Conservation (phyloP, 2,329 filamentous ascomycete species). For the Colletotrichum orchidophilum region DNA sequence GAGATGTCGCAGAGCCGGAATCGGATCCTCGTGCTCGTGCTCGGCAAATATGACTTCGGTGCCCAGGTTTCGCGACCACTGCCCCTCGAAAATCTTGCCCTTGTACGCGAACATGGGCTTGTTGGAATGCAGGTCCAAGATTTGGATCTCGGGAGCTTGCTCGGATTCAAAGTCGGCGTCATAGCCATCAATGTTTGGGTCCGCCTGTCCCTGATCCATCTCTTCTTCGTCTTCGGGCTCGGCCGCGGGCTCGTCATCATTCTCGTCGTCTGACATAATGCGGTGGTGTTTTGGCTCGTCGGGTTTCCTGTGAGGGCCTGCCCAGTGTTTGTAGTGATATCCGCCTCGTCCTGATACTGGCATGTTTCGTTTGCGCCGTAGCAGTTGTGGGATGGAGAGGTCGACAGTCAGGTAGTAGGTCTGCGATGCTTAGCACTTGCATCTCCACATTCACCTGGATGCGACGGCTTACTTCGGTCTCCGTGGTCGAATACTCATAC, state of each 20-base stretch:
- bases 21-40: constrained; percentile 50
- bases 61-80: constrained; percentile 85
- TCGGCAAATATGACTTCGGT: constrained; percentile 80
- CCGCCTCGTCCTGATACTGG: constrained; percentile 49
- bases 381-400: constrained; percentile 68
- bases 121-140: constrained; percentile 81
- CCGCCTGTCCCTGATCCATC: constrained; percentile 28
- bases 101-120: constrained; percentile 85
- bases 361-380: constrained; percentile 43
- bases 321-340: constrained; percentile 56
- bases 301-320: constrained; percentile 41
- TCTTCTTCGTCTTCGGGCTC: constrained; percentile 41
- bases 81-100: constrained; percentile 79
- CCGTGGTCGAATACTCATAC: constrained; percentile 72
- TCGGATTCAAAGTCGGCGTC: constrained; percentile 34
- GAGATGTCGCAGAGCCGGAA: constrained; percentile 61
- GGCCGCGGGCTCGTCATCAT: constrained; percentile 34
- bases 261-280: constrained; percentile 37
- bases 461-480: constrained; percentile 61
- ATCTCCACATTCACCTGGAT: background rate
- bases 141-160: constrained; percentile 67
- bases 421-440: constrained; percentile 44
- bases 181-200: constrained; percentile 35
- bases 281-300: constrained; percentile 34
- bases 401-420: constrained; percentile 73